Evolutionary conservation across 495 filamentous ascomycete genomes (phyloP).

Genomic region (Penicillium canescens): DNA sequence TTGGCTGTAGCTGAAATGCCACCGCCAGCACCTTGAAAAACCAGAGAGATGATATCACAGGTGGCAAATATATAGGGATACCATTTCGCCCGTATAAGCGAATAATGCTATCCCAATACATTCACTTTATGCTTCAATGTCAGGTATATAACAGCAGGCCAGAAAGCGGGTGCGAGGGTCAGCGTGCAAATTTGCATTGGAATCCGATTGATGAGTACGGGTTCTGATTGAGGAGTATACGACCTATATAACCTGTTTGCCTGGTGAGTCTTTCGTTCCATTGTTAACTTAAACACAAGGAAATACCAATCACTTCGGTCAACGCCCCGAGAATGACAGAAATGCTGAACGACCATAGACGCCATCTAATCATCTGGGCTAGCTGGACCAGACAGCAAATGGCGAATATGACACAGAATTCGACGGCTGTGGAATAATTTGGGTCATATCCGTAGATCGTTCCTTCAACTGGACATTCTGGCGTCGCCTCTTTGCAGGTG

Average conservation of each 20-base stretch:
- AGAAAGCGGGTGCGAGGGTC: background rate
- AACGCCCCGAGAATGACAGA: no score
- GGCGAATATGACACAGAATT: background rate
- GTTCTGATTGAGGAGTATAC: no score
- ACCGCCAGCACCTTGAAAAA: background rate
- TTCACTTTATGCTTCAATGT: background rate
- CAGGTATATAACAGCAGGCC: background rate
- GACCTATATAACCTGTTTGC: no score
- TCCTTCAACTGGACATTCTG: background rate
- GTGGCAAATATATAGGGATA: constrained; percentile 1
- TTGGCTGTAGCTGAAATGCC: background rate
- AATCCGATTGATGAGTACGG: no score
- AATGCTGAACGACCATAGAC: no score
- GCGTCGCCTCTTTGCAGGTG: background rate
- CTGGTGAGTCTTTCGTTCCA: no score
- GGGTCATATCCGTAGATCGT: constrained; percentile 1
- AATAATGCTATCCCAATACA: background rate
- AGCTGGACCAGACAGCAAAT: no score
- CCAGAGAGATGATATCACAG: background rate
- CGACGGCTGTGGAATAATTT: background rate
- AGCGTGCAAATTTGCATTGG: background rate
- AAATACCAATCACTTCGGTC: no score
- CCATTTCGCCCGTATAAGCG: background rate
- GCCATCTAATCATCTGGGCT: no score
- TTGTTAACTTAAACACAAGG: no score